Base-by-base conservation (phyloP, 2,329 filamentous ascomycete genomes). In the Trichophyton verrucosum region DNA sequence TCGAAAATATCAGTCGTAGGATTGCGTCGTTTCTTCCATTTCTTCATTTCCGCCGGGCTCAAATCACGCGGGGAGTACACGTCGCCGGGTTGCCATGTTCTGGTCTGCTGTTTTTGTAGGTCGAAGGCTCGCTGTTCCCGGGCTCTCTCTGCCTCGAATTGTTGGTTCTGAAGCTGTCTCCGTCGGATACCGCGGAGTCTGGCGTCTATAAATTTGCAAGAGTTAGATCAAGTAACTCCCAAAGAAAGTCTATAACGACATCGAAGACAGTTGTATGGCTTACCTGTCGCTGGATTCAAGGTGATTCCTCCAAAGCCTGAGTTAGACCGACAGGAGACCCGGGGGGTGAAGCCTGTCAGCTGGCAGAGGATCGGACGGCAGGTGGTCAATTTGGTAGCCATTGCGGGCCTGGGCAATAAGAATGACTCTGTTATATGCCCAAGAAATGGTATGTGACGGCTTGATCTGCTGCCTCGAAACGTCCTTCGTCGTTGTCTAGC, bases 31-130 rank as follows among this genome's bases (percentile, higher is more conserved):
- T 76, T 79, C 73, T 81, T 85, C 87, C 88, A 96, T 79, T 95
- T 95, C 70, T 76, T 76, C 84, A 88, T 86, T 81, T 96, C 91
- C 40, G 78, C 76, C 24, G 85, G 80, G 60, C 84, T 87, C 71
- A 99, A 74, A 75, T 99, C 94, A 71, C 91, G 88, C 38, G 94
- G 94, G 62, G 91, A 82, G 76, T 97, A 97, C 59, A 96, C 81
- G 71, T 97, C 91, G 67, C 94, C 94, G 0, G 77, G 68, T 68
- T 80, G 79, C 86, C 88, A 97, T 46, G 81, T 80, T 56, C 91
- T 85, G 40, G 82, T 80, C 74, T 75, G 71, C 40, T 73, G 74
- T 64, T 64, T 72, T 62, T 77, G 72, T 49, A 78, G 65, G 3
- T 67, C 66, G 59, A 68, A 68, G 59, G 24, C 57, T 30, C 71